Conservation (phyloP, 495 filamentous ascomycete genomes). For the Hyaloscypha hepaticicola region DNA sequence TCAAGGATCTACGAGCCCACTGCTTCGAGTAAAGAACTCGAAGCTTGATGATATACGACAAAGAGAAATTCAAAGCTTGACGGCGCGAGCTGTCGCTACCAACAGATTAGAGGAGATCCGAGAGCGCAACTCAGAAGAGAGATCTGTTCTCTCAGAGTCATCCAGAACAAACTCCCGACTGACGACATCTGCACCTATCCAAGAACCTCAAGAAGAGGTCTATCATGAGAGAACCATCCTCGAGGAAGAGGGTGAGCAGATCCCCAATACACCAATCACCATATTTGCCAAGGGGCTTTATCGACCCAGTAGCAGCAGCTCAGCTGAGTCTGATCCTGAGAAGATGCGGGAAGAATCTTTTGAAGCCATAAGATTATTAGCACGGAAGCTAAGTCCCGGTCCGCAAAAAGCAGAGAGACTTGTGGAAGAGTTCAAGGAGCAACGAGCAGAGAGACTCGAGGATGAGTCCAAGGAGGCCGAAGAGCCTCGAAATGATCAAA, state of each 20-base stretch:
- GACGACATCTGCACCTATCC: slow-evolving; percentile 34
- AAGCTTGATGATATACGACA: slow-evolving; percentile 55
- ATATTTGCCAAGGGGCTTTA: slow-evolving; percentile 40
- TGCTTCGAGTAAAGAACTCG: slow-evolving; percentile 42
- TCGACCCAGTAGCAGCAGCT: slow-evolving; percentile 20
- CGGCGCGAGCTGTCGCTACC: slow-evolving; percentile 57
- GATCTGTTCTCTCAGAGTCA: slow-evolving; percentile 38
- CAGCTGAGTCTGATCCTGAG: slow-evolving; percentile 15
- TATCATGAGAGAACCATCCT: slow-evolving; percentile 31
- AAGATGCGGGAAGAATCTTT: slow-evolving; percentile 56
- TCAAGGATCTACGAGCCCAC: slow-evolving; percentile 61
- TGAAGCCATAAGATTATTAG: slow-evolving; percentile 40
- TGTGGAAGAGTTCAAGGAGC: not conserved
- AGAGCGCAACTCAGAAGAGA: slow-evolving; percentile 48
- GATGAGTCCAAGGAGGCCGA: not conserved
- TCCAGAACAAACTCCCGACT: slow-evolving; percentile 34
- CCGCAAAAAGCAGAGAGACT: slow-evolving; percentile 25
- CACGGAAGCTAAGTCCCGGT: slow-evolving; percentile 7
- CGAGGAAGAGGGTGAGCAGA: slow-evolving; percentile 39
- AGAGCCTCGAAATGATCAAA: not conserved
- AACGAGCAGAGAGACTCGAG: slow-evolving; percentile 23
- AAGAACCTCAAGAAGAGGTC: slow-evolving; percentile 22
- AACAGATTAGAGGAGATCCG: slow-evolving; percentile 57
- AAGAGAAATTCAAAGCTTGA: slow-evolving; percentile 59
- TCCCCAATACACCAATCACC: slow-evolving; percentile 54